Conservation (phyloP, 2,329 filamentous ascomycete genomes). For the Fusarium sp. region DNA sequence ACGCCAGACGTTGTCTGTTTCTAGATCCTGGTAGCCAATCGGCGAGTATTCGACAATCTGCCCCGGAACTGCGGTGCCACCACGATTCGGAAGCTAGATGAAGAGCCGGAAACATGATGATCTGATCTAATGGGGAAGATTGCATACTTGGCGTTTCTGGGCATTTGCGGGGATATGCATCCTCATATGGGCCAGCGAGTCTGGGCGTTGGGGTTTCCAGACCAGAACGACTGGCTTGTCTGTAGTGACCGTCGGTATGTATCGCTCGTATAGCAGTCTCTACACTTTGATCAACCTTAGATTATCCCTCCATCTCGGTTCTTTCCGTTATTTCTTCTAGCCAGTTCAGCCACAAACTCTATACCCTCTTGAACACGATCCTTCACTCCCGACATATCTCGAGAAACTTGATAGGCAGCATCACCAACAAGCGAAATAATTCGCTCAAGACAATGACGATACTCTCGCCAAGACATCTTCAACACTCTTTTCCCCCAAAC, state of each 20-base stretch:
- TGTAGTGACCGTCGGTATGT: no score
- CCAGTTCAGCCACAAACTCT: neutral
- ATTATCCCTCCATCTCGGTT: accelerated
- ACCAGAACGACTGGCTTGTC: accelerated
- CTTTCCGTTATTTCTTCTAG: neutral
- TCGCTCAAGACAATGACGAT: neutral
- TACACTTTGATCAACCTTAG: no score
- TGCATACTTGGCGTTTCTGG: neutral
- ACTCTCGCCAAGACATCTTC: neutral
- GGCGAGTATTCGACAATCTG: neutral
- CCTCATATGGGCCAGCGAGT: neutral
- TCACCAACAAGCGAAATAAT: neutral
- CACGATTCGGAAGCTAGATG: neutral
- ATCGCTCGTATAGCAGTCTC: neutral
- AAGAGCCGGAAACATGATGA: neutral
- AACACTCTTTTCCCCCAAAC: neutral
- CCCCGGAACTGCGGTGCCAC: neutral
- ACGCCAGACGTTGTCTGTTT: neutral
- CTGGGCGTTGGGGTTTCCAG: neutral
- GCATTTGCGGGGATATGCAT: neutral
- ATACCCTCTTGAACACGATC: accelerated
- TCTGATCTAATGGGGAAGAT: neutral
- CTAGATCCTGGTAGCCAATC: neutral
- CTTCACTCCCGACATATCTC: neutral
- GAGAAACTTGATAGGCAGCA: neutral